Evolutionary conservation across 2,329 filamentous ascomycete genomes (phyloP).

Genomic region (Aspergillus flavus): DNA sequence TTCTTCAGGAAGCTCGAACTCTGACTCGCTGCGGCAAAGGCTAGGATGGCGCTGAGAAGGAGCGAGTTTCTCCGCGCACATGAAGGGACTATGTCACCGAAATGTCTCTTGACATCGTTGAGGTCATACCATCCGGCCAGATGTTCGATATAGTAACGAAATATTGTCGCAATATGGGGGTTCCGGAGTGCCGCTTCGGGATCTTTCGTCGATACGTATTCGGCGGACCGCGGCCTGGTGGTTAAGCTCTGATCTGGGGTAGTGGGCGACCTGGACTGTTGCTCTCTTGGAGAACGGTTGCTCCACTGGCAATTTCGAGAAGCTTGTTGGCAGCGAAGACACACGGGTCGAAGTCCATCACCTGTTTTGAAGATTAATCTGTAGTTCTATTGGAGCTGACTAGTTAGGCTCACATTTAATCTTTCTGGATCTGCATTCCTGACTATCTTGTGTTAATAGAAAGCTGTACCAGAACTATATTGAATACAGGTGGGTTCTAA

Average conservation of each 20-base stretch:
- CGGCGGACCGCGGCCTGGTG: not conserved
- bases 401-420: conserved; percentile 5
- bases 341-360: conserved; percentile 9
- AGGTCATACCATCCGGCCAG: conserved; percentile 54
- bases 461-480: no score
- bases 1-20: conserved; percentile 28
- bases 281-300: not conserved
- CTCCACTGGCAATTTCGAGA: conserved; percentile 11
- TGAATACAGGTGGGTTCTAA: not conserved
- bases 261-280: not conserved
- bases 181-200: conserved; percentile 14
- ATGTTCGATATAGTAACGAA: conserved; percentile 41
- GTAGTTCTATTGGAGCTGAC: not conserved
- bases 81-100: conserved; percentile 39
- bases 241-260: not conserved
- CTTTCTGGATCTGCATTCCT: conserved; percentile 11
- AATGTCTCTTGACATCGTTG: conserved; percentile 42
- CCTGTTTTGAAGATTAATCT: not conserved
- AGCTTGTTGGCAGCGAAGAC: conserved; percentile 3
- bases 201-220: conserved; percentile 12
- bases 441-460: not conserved
- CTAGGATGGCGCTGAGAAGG: conserved; percentile 50
- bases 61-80: conserved; percentile 45
- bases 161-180: conserved; percentile 27
- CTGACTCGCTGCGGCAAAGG: conserved; percentile 48